Evolutionary conservation across 176 grass and related monocot species (phyloP).

Genomic region (Melocanna baccifera): DNA sequence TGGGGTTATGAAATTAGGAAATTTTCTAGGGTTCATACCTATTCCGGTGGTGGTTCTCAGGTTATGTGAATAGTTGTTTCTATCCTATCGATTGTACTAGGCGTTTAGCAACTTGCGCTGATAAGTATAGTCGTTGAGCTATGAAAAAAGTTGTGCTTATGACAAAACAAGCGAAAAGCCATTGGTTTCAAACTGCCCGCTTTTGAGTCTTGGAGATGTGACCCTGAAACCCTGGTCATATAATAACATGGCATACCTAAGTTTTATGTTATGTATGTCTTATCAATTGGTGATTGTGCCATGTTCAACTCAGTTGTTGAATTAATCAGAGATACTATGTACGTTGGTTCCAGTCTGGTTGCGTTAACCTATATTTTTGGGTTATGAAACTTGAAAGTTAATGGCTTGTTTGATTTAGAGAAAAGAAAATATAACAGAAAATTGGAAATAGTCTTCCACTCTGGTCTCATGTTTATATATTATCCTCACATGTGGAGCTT

Average conservation of each 20-base stretch:
- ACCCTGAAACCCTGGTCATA: background rate
- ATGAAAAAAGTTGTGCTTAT: background rate
- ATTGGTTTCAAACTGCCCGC: background rate
- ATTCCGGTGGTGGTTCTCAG: background rate
- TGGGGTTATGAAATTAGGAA: background rate
- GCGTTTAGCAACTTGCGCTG: background rate
- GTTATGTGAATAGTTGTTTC: background rate
- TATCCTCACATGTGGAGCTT: background rate
- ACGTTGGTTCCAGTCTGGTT: background rate
- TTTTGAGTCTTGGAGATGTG: background rate
- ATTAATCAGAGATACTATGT: background rate
- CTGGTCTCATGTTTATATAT: background rate
- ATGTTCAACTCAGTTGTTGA: background rate
- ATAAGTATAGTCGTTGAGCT: background rate
- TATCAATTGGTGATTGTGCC: background rate
- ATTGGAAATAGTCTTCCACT: background rate
- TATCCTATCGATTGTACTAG: conserved; percentile 3
- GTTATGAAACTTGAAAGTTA: background rate
- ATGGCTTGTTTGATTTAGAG: background rate
- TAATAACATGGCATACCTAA: background rate
- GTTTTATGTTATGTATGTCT: background rate
- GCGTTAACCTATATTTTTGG: background rate
- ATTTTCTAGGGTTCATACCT: background rate
- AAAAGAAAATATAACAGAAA: background rate
- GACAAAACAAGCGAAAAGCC: background rate